These are phyloP conservation scores for Zhuliangozyma blackwelliae DNA, from an alignment of 1,139 yeast species.

Conservation along the genomic window DNA sequence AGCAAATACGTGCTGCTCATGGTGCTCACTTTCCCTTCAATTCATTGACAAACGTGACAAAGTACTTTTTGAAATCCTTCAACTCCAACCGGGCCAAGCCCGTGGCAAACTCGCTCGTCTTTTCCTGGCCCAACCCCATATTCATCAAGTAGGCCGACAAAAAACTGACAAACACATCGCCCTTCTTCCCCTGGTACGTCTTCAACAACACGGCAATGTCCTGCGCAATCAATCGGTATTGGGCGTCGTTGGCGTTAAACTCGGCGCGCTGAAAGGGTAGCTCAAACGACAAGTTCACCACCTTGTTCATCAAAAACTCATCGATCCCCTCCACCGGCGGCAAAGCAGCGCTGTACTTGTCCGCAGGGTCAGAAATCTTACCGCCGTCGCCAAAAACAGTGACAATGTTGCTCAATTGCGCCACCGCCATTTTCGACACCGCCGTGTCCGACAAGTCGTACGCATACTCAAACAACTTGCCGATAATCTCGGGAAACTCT, in stretches of 20 bases:
- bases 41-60: conserved; percentile 52
- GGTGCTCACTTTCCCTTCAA: conserved; percentile 21
- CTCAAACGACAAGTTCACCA: conserved; percentile 69
- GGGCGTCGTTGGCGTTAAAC: conserved; percentile 73
- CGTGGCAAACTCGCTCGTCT: conserved; percentile 55
- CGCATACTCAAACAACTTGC: conserved; percentile 63
- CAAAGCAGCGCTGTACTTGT: conserved; percentile 50
- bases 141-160: conserved; percentile 53
- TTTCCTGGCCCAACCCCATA: conserved; percentile 56
- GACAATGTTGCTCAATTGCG: conserved; percentile 65
- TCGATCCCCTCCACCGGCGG: conserved; percentile 68
- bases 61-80: conserved; percentile 63
- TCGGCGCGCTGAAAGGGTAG: conserved; percentile 68
- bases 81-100: conserved; percentile 50
- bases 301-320: conserved; percentile 62
- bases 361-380: conserved; percentile 50
- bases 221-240: conserved; percentile 64
- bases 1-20: no score
- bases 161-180: conserved; percentile 43
- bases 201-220: conserved; percentile 74
- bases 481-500: conserved; percentile 59
- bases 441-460: conserved; percentile 51
- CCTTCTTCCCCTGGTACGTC: conserved; percentile 45
- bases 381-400: conserved; percentile 61
- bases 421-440: conserved; percentile 65